Evolutionary conservation across 2,329 filamentous ascomycete species (phyloP).

Genomic region (Monascus ruber): DNA sequence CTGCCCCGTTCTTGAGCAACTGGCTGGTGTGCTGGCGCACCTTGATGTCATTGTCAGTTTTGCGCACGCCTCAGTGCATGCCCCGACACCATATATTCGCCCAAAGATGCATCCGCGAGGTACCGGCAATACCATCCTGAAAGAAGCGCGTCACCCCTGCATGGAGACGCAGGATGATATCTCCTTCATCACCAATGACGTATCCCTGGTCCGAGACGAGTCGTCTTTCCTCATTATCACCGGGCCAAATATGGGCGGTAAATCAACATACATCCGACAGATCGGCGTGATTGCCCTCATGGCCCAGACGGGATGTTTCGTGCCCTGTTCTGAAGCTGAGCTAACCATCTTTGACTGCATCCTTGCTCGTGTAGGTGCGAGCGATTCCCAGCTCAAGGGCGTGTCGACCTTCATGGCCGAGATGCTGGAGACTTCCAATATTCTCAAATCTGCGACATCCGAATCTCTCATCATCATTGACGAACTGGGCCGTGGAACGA

Average conservation of each 20-base stretch:
- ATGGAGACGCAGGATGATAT: constrained; percentile 99
- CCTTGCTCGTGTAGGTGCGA: constrained; percentile 87
- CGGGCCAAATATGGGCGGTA: constrained; percentile 97
- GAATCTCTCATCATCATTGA: constrained; percentile 98
- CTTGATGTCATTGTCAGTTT: constrained; percentile 92
- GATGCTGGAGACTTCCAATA: constrained; percentile 98
- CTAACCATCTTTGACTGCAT: constrained; percentile 95
- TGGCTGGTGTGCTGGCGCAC: constrained; percentile 81
- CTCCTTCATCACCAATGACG: constrained; percentile 96
- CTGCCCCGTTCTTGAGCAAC: constrained; percentile 77
- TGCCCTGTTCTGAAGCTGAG: constrained; percentile 81
- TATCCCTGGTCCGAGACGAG: constrained; percentile 62
- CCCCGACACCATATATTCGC: constrained; percentile 80
- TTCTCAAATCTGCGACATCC: constrained; percentile 87
- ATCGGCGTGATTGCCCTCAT: constrained; percentile 94
- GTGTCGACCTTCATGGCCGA: constrained; percentile 99
- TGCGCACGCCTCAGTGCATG: constrained; percentile 85
- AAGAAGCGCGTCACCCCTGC: constrained; percentile 88
- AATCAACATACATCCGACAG: constrained; percentile 95
- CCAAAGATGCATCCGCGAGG: constrained; percentile 85
- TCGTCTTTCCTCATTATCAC: constrained; percentile 95
- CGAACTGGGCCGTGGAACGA: constrained; percentile 89
- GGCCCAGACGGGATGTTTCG: constrained; percentile 94
- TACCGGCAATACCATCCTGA: constrained; percentile 76
- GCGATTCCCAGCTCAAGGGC: constrained; percentile 92